A percentile compares a stretch with the other conserved stretches of the same genome.
These are phyloP conservation scores for Laetiporus sulphureus DNA, from an alignment of 1,284 basidiomycete species.

Conservation along the genomic window DNA sequence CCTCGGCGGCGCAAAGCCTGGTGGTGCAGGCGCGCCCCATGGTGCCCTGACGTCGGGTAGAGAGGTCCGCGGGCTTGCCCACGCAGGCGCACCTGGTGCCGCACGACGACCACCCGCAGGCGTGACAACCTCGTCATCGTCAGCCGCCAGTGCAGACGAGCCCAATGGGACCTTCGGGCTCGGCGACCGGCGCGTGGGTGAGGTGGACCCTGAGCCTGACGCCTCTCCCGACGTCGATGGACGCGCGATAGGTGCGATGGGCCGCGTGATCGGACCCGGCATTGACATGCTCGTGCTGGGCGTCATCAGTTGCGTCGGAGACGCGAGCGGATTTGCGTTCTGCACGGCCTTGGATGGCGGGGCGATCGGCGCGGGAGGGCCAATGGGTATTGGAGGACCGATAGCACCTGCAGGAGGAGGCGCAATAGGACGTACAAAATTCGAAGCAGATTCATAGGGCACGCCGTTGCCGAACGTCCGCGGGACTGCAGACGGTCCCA, in stretches of 20 bases:
- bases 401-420: slow-evolving; percentile 22
- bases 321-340: slow-evolving; percentile 29
- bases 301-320: slow-evolving; percentile 32
- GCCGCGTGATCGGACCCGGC: slow-evolving; percentile 55
- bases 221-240: slow-evolving; percentile 36
- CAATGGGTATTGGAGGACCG: neutral
- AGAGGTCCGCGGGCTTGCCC: slow-evolving; percentile 38
- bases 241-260: slow-evolving; percentile 38
- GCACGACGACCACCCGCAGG: slow-evolving; percentile 36
- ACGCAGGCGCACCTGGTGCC: slow-evolving; percentile 37
- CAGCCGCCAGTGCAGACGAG: slow-evolving; percentile 67
- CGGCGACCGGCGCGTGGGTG: slow-evolving; percentile 57
- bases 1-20: slow-evolving; percentile 21
- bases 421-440: slow-evolving; percentile 34
- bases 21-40: slow-evolving; percentile 37
- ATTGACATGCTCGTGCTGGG: slow-evolving; percentile 22
- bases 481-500: slow-evolving; percentile 48
- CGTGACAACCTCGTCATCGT: slow-evolving; percentile 71
- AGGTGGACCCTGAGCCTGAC: slow-evolving; percentile 53
- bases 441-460: slow-evolving; percentile 39
- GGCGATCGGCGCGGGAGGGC: slow-evolving; percentile 59
- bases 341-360: slow-evolving; percentile 16
- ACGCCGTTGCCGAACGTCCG: slow-evolving; percentile 40
- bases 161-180: slow-evolving; percentile 70
- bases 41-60: slow-evolving; percentile 28